Percentiles rank a stretch among this genome's conserved stretches.
phyloP scores from a whole-genome alignment of 2,329 filamentous ascomycete species.

The Endoconidiophora laricicola region DNA sequence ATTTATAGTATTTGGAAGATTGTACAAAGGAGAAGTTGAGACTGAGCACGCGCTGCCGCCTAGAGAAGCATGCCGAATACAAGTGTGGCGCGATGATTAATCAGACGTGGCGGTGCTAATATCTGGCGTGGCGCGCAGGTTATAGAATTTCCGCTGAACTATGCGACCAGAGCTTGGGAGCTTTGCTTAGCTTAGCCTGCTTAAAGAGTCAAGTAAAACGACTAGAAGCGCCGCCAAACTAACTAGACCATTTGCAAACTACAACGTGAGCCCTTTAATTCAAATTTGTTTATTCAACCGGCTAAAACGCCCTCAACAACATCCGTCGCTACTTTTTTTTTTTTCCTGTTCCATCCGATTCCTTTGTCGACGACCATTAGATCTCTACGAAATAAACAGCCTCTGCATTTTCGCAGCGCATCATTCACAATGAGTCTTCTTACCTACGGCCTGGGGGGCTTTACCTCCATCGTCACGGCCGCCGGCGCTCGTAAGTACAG shows the following conservation, averaged over 20 bases:
- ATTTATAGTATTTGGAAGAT: slow-evolving; percentile 17
- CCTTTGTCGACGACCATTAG: neutral
- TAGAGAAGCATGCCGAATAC: neutral
- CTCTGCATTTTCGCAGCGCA: neutral
- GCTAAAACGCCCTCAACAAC: too few species aligned
- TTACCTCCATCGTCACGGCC: slow-evolving; percentile 50
- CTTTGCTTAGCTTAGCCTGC: too few species aligned
- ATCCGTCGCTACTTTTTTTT: neutral
- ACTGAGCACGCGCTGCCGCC: neutral
- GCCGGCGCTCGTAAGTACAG: slow-evolving; percentile 59
- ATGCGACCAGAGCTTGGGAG: too few species aligned
- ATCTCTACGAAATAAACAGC: neutral
- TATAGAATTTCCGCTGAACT: too few species aligned
- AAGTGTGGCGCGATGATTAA: neutral
- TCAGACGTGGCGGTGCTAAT: neutral
- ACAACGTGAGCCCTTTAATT: too few species aligned
- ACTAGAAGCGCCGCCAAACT: too few species aligned
- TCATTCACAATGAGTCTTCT: slow-evolving; percentile 48
- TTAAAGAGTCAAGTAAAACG: too few species aligned
- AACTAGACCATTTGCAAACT: too few species aligned
- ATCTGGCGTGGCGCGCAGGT: too few species aligned
- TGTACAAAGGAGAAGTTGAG: slow-evolving; percentile 9
- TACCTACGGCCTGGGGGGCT: slow-evolving; percentile 51
- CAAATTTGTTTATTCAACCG: too few species aligned
- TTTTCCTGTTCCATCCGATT: neutral